Base-by-base conservation (phyloP, 2,329 filamentous ascomycete genomes). In the Ascochyta pisi region DNA sequence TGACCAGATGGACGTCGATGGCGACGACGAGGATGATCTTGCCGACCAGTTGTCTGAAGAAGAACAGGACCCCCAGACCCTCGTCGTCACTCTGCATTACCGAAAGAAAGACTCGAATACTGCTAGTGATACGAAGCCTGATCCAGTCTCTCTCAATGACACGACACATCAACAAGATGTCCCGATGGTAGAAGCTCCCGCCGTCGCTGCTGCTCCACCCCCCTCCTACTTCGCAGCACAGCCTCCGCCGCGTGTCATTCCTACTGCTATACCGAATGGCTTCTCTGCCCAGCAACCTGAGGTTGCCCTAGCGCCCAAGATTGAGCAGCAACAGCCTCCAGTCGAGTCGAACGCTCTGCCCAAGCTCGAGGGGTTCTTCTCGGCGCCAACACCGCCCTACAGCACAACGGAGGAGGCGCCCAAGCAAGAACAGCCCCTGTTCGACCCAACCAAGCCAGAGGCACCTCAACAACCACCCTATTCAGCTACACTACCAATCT, bases 81-180 rank as follows among this genome's bases (percentile, higher is more conserved):
- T 94, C 37, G 83, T 96, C 46, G 89, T 96, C 53, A 93, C 90
- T 72, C 81, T 96, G 24, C 64, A 65, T 27, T 72, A 72, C 41
- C 57, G 63, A 19, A 73, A 72, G 55, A 60, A 58, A 13, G 24
- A 38, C 7, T 26, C 24, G 7, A 33, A 10, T 15, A 41, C 35
- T 6, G 9, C 37, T 6, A 13, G 10, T 15, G 53, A 62, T 5
- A 19, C 31, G 10, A 26, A 35, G 26, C 26, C 37, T n/a, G 42
- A 42, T 3, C 16, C 29, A 34, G 24, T 29, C 37, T n/a, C 42
- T 22, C 10, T 24, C 16, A 38, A 46, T 23, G 43, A 47, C 7
- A 33, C 26, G 26, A 13, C 15, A 35, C 37, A 34, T 12, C 19
- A 22, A 2, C 12, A 5, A 6, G 47, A 48, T 13, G n/a, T 27